Percentiles rank a stretch among this genome's conserved stretches.
These are phyloP conservation scores for Phylloporus rhodoxanthus DNA, from an alignment of 768 basidiomycete genomes.

Conservation along the genomic window DNA sequence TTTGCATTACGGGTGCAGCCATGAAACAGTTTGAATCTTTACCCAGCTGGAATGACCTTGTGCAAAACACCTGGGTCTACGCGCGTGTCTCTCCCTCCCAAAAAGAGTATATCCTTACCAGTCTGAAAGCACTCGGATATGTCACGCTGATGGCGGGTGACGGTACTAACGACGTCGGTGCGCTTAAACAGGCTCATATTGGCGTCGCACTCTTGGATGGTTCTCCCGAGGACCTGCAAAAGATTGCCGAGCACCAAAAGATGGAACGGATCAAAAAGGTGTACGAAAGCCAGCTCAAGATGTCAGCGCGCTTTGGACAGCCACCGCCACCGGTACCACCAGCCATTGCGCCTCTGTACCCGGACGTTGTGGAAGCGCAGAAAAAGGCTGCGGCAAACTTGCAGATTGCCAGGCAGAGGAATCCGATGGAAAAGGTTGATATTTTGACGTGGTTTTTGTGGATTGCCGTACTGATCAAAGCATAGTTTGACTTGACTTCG, in stretches of 20 bases:
- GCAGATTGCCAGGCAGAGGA: slow-evolving; percentile 62
- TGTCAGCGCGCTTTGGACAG: slow-evolving; percentile 86
- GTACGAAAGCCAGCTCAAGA: slow-evolving; percentile 90
- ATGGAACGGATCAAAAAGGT: slow-evolving; percentile 92
- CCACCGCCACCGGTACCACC: slow-evolving; percentile 91
- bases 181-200: slow-evolving; percentile 95
- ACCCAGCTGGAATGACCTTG: slow-evolving; percentile 72
- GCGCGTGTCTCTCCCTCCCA: slow-evolving; percentile 94
- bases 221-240: slow-evolving; percentile 83
- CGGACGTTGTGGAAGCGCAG: slow-evolving; percentile 88
- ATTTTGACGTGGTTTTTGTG: background rate
- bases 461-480: slow-evolving; percentile 8
- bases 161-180: slow-evolving; percentile 98
- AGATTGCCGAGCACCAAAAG: slow-evolving; percentile 89
- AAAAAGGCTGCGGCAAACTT: slow-evolving; percentile 67
- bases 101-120: slow-evolving; percentile 93
- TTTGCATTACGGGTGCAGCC: slow-evolving; percentile 93
- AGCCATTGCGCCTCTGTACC: slow-evolving; percentile 80
- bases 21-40: slow-evolving; percentile 78
- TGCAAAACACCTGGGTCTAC: slow-evolving; percentile 97
- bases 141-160: slow-evolving; percentile 97
- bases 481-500: slow-evolving; percentile 66
- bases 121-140: slow-evolving; percentile 84
- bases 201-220: slow-evolving; percentile 92
- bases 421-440: slow-evolving; percentile 85